Percentiles rank a stretch among this genome's conserved stretches.
phyloP scores from a whole-genome alignment of 345 rosid genomes.

The Ceriops zippeliana region DNA sequence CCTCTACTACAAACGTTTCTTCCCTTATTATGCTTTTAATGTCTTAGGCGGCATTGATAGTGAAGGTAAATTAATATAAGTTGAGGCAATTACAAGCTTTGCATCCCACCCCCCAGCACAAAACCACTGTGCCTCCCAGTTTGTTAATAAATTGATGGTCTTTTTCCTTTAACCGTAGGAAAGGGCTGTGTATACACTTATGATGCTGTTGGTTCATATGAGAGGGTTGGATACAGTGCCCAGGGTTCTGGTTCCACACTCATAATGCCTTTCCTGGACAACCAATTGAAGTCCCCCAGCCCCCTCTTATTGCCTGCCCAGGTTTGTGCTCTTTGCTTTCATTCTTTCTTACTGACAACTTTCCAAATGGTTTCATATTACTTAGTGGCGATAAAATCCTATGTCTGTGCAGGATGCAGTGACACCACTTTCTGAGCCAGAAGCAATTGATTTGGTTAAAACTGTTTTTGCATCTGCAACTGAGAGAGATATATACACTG shows the following conservation, averaged over 20 bases:
- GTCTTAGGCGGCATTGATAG: conserved; percentile 94
- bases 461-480: conserved; percentile 92
- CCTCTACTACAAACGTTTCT: conserved; percentile 93
- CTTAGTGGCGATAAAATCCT: not conserved
- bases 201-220: conserved; percentile 98
- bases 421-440: conserved; percentile 82
- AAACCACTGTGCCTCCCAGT: not conserved
- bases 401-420: conserved; percentile 66
- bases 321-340: conserved; percentile 30
- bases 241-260: conserved; percentile 94
- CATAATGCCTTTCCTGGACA: conserved; percentile 93
- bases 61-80: conserved; percentile 50
- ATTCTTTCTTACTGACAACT: not conserved
- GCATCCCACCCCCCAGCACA: too few species aligned
- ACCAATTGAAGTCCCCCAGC: conserved; percentile 94
- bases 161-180: conserved; percentile 37
- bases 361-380: conserved; percentile 7
- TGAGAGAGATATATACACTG: conserved; percentile 96
- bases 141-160: not conserved
- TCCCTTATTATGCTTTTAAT: conserved; percentile 92
- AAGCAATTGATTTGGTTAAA: conserved; percentile 89
- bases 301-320: conserved; percentile 85
- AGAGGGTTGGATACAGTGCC: conserved; percentile 92
- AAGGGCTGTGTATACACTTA: conserved; percentile 96
- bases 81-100: conserved; percentile 5